Evolutionary conservation across 1,284 basidiomycete species (phyloP).

Genomic region (Heliocybe sulcata): DNA sequence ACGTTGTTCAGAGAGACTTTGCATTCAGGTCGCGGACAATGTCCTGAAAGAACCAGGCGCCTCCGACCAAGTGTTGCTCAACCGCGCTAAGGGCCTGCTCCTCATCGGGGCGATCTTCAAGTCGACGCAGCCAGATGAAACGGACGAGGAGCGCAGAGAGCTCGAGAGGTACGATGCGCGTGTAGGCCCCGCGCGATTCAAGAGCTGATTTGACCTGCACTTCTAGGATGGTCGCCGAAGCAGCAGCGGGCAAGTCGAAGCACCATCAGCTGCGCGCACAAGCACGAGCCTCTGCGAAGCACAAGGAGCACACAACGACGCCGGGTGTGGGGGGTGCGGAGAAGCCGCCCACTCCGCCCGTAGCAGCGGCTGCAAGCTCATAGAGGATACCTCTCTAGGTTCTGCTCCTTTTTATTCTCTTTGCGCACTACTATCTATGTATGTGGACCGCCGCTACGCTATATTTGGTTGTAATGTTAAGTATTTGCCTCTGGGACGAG

Average conservation of each 20-base stretch:
- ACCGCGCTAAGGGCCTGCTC: conserved; percentile 83
- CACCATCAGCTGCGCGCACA: conserved; percentile 33
- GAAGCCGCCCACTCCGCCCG: not conserved
- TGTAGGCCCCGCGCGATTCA: not conserved
- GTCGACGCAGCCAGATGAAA: conserved; percentile 74
- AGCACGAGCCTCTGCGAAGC: not conserved
- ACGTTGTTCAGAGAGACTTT: not conserved
- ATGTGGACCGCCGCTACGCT: not conserved
- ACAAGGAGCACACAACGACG: not conserved
- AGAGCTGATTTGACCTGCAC: not conserved
- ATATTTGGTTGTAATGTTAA: not conserved
- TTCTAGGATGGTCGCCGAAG: conserved; percentile 25
- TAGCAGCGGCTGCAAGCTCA: not conserved
- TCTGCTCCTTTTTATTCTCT: not conserved
- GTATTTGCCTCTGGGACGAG: not conserved
- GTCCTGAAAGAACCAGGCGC: conserved; percentile 74
- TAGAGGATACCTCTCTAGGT: too few relatives aligned
- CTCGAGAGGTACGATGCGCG: conserved; percentile 63
- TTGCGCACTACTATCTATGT: not conserved
- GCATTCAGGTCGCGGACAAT: conserved; percentile 61
- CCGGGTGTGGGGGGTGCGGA: not conserved
- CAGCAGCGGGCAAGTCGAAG: conserved; percentile 50
- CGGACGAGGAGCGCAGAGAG: conserved; percentile 87
- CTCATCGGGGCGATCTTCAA: conserved; percentile 86
- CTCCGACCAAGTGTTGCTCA: conserved; percentile 63